phyloP scores from a whole-genome alignment of 306 rosid genomes.

The Hippophae tibetana region DNA sequence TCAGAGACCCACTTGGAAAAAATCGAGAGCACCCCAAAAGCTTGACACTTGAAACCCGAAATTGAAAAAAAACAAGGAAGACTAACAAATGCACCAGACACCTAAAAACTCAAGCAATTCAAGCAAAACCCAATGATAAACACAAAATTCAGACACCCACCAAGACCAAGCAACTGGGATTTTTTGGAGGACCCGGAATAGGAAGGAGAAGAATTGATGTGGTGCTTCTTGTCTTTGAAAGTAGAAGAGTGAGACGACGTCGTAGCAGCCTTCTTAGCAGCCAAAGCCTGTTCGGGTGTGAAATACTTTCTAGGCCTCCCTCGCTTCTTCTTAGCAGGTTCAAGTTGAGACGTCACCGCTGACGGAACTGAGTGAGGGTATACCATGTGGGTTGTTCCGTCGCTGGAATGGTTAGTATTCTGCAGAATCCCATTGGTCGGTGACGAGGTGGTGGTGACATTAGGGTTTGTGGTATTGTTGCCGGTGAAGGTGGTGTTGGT shows the following conservation, averaged over 20 bases:
- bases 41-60: neutral
- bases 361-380: constrained; percentile 71
- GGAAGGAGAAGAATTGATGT: constrained; percentile 35
- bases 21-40: neutral
- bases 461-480: constrained; percentile 13
- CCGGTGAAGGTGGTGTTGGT: constrained; percentile 21
- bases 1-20: neutral
- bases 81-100: constrained; percentile 3
- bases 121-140: neutral
- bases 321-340: constrained; percentile 67
- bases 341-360: constrained; percentile 47
- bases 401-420: constrained; percentile 19
- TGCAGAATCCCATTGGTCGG: constrained; percentile 64
- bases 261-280: constrained; percentile 81
- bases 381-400: constrained; percentile 43
- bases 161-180: constrained; percentile 43
- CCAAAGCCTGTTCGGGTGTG: constrained; percentile 75
- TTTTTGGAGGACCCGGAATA: constrained; percentile 45
- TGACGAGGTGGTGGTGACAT: constrained; percentile 15
- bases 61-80: neutral
- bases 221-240: constrained; percentile 40
- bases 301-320: constrained; percentile 89
- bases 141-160: constrained; percentile 25
- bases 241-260: constrained; percentile 60
- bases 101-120: neutral